Percentiles rank a stretch among this genome's conserved stretches.
phyloP scores from a whole-genome alignment of 2,329 filamentous ascomycete species.

The Beauveria caledonica region DNA sequence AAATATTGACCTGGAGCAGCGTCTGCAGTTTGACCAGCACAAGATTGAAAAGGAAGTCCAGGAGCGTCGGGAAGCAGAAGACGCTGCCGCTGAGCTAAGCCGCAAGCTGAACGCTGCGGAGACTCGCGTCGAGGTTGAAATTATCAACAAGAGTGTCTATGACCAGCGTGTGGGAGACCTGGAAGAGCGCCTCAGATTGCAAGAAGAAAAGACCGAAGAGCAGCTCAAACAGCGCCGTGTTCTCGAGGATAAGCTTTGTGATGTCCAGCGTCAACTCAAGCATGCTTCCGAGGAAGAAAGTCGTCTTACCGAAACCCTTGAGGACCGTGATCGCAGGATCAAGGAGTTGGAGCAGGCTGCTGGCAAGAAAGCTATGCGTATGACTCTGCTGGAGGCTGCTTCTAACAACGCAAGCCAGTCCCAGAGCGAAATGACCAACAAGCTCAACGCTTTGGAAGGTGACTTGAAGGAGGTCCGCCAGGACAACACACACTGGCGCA shows the following conservation, averaged over 20 bases:
- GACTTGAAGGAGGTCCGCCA: conserved; percentile 49
- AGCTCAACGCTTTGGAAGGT: conserved; percentile 42
- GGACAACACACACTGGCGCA: conserved; percentile 52
- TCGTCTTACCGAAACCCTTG: conserved; percentile 56
- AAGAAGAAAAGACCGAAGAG: conserved; percentile 55
- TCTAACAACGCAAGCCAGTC: conserved; percentile 49
- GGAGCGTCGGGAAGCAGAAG: conserved; percentile 44
- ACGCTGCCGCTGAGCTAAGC: conserved; percentile 43
- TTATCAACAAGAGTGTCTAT: conserved; percentile 50
- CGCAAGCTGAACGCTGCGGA: conserved; percentile 49
- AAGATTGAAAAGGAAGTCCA: conserved; percentile 41
- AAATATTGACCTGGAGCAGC: conserved; percentile 52
- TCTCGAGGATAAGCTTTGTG: conserved; percentile 63
- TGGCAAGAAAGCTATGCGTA: conserved; percentile 50
- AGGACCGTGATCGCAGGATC: conserved; percentile 62
- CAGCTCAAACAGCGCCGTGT: conserved; percentile 56
- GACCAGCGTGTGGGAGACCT: conserved; percentile 59
- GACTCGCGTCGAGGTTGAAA: conserved; percentile 51
- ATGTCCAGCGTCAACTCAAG: conserved; percentile 62
- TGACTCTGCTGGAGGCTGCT: conserved; percentile 60
- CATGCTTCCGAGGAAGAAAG: conserved; percentile 65
- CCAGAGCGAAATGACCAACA: conserved; percentile 47
- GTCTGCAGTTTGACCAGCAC: conserved; percentile 38
- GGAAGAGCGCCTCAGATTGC: conserved; percentile 57
- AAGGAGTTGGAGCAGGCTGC: conserved; percentile 49